Conservation (phyloP, 257 asterid genomes). For the Plantago elongata region DNA sequence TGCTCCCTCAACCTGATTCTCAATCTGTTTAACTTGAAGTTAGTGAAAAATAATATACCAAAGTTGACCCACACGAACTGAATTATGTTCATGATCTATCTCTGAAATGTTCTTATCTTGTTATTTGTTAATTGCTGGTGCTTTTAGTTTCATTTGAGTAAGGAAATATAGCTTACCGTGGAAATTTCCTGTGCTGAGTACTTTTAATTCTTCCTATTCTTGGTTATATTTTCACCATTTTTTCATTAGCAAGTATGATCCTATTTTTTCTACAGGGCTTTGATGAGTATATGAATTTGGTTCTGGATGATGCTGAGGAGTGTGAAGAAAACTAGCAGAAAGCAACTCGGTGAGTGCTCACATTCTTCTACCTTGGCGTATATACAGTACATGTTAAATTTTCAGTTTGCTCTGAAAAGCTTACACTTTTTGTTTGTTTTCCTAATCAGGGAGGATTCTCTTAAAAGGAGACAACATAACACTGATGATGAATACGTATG, state of each 20-base stretch:
- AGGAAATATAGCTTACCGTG: neutral
- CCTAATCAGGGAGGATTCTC: slow-evolving; percentile 39
- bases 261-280: slow-evolving; percentile 31
- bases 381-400: neutral
- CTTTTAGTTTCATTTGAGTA: neutral
- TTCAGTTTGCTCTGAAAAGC: neutral
- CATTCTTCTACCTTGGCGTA: neutral
- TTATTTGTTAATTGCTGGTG: neutral
- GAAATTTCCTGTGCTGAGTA: neutral
- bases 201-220: neutral
- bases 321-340: slow-evolving; percentile 51
- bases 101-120: neutral
- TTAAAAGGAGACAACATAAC: slow-evolving; percentile 51
- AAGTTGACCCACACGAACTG: neutral
- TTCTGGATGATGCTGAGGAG: slow-evolving; percentile 58
- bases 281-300: slow-evolving; percentile 57
- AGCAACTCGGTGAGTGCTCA: slow-evolving; percentile 39
- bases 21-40: no score
- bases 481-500: slow-evolving; percentile 50
- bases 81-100: neutral
- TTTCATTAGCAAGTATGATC: neutral
- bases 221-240: no score
- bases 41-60: no score
- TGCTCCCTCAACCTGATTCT: no score
- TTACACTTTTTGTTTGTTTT: slow-evolving; percentile 12